Base-by-base conservation (phyloP, 2,329 filamentous ascomycete species). In the Graphilbum fragrans region DNA sequence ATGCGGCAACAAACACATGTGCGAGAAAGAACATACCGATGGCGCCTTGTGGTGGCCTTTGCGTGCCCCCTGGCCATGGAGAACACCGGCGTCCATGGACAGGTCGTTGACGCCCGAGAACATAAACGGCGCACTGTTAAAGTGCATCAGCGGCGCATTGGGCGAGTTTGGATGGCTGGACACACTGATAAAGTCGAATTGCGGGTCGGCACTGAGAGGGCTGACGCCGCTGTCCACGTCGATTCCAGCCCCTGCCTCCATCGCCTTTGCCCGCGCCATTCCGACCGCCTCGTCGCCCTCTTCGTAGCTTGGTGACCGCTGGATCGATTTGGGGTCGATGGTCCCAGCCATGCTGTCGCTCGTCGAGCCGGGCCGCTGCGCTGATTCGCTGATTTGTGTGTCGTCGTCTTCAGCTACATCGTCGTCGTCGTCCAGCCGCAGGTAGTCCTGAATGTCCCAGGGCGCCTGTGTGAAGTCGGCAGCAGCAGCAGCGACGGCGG, bases 121-220 rank as follows among this genome's bases (percentile, higher is more conserved):
- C n/a, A n/a, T n/a, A n/a, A 14, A 31, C 29, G 12, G 29, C 14
- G 29, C 4, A 16, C 5, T 31, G 29, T 5, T 31, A 16, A 16
- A n/a, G n/a, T n/a, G n/a, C n/a, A n/a, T n/a, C n/a, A n/a, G n/a
- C n/a, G n/a, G n/a, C n/a, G n/a, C 14, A 31, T 31, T 10, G 5
- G 29, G 12, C 14, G 52, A 61, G 42, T 64, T 67, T 6, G 76
- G 73, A 45, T 73, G 80, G 49, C 67, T 75, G 2, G 72, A 69
- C 9, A 69, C 69, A 49, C 72, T 74, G 16, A 71, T 68, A 52
- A 80, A 78, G 48, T 76, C 70, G 3, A 47, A 29, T 10, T 10
- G 5, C 6, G 6, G 29, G 7, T 38, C 42, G 27, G 39, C 38
- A 32, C 46, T 48, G 21, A 47, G 45, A 3, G 48, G 46, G 12